Conservation (phyloP, 352 stramenopile genomes). For the Nothophytophthora sp. region DNA sequence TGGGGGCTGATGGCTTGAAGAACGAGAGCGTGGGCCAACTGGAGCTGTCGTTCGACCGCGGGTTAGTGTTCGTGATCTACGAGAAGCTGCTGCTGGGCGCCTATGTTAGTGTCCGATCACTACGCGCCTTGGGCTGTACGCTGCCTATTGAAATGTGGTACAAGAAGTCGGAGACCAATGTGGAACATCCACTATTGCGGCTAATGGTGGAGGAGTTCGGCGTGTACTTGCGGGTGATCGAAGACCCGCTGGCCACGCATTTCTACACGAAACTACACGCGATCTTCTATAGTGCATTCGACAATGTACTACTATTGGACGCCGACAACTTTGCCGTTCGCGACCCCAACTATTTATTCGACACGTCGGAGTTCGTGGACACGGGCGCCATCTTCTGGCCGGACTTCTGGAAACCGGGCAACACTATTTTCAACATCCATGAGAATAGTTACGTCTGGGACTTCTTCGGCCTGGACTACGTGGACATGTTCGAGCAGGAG, state of each 20-base stretch:
- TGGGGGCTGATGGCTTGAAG: slow-evolving; percentile 24
- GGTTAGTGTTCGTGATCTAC: slow-evolving; percentile 66
- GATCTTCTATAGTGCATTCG: slow-evolving; percentile 55
- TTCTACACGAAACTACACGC: slow-evolving; percentile 65
- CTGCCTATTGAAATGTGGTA: slow-evolving; percentile 68
- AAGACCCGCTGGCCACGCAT: slow-evolving; percentile 36
- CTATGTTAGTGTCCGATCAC: slow-evolving; percentile 55
- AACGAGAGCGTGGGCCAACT: slow-evolving; percentile 30
- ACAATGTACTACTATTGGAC: slow-evolving; percentile 57
- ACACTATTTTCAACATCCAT: slow-evolving; percentile 85
- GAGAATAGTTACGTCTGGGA: slow-evolving; percentile 69
- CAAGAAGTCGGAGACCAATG: slow-evolving; percentile 36
- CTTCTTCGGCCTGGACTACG: slow-evolving; percentile 56
- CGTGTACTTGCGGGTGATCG: slow-evolving; percentile 48
- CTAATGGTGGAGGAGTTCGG: slow-evolving; percentile 36
- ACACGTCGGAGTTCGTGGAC: slow-evolving; percentile 47
- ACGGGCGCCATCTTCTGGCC: slow-evolving; percentile 83
- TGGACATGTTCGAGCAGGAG: slow-evolving; percentile 82
- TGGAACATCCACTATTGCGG: slow-evolving; percentile 38
- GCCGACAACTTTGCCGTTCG: slow-evolving; percentile 63
- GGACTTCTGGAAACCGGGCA: slow-evolving; percentile 71
- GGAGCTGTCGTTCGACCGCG: slow-evolving; percentile 35
- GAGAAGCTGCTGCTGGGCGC: slow-evolving; percentile 57
- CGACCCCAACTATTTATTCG: slow-evolving; percentile 70
- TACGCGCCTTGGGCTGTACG: slow-evolving; percentile 44